Evolutionary conservation across 805 yeast genomes (phyloP), one percentile per base, ranked within the genome.

Genomic region (Candida krabiensis): DNA sequence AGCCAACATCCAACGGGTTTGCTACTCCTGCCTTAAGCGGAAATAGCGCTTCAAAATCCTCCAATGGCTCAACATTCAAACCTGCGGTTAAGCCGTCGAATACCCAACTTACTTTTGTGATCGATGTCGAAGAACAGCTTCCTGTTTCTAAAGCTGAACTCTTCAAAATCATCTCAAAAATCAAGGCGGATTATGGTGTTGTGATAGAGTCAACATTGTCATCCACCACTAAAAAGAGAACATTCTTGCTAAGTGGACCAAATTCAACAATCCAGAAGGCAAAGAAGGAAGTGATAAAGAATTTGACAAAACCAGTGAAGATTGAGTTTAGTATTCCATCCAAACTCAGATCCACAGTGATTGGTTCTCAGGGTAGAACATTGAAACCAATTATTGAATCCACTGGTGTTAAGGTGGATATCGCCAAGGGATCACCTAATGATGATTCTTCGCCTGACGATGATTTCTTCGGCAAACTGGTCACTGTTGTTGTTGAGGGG

Each of bases 281-380:
- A 40, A 83, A 82, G 61, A 75, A 87, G 46, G 86, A 84, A 47
- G 73, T 91, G 40, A 73, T 86, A 44, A 81, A 79, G 56, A 83
- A 78, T 50, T 72, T 91, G 58, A 82, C 95, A 26, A 83, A 81
- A 60, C 95, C 95, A 38, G 77, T 83, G 40, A 66, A 65, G 5
- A 64, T 77, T 33, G 63, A 69, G 21, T 76, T 90, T 56, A 59
- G 71, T 21, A 77, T 90, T 37, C 97, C 98, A 22, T 76, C 90
- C 11, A 77, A 76, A 49, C 73, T 86, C 41, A 77, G 93, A 63
- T 75, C 95, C 6, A 75, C 77, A 34, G 77, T 90, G 41, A 90
- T 90, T 64, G 98, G 98, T 42, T 74, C 90, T 30, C 86, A 83
- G 59, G 98, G 98, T 59, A 76, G 73, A 52, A 83, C 73, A 44